A percentile compares a stretch with the other conserved stretches of the same genome.
phyloP scores from a whole-genome alignment of 305 asterid genomes.

The Fraxinus floribunda region DNA sequence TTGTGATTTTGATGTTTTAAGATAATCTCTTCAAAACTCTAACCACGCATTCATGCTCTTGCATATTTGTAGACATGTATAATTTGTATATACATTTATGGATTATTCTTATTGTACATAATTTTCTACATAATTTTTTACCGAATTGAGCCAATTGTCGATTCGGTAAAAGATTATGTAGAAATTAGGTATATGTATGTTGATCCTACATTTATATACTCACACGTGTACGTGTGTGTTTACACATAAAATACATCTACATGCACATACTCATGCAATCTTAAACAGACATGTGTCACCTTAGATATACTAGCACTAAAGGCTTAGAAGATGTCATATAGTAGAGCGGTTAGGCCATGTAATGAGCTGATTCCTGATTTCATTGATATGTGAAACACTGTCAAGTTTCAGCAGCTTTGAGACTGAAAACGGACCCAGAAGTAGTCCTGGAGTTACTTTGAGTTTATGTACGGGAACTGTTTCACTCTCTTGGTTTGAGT shows the following conservation, averaged over 20 bases:
- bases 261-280: neutral
- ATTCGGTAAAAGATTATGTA: no score
- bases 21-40: neutral
- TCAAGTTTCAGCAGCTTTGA: neutral
- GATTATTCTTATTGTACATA: no score
- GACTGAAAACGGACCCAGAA: neutral
- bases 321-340: neutral
- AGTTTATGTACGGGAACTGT: neutral
- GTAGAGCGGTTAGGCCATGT: neutral
- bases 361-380: neutral
- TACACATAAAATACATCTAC: neutral
- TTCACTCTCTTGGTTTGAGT: neutral
- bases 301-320: neutral
- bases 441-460: neutral
- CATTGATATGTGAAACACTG: neutral
- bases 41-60: neutral
- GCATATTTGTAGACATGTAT: neutral
- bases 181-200: no score
- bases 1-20: neutral
- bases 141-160: no score
- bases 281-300: neutral
- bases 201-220: neutral
- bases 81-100: no score
- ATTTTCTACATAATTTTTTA: no score
- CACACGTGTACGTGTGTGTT: neutral